Evolutionary conservation across 345 rosid species (phyloP).

Genomic region (Salix dunnii): DNA sequence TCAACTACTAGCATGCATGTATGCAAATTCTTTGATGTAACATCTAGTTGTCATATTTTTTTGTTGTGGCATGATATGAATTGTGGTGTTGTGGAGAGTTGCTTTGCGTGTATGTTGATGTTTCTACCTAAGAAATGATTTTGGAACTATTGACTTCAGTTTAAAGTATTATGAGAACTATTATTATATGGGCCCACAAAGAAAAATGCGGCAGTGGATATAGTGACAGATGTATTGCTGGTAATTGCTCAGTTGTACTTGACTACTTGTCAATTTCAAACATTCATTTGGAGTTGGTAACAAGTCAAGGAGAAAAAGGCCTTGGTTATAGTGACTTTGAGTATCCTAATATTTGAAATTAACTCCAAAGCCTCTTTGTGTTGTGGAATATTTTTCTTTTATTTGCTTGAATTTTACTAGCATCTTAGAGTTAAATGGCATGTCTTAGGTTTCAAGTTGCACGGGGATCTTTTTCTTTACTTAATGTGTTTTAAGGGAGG

Average conservation of each 20-base stretch:
- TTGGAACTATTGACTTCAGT: not conserved
- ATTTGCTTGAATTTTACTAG: not conserved
- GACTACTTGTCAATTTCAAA: not conserved
- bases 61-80: not conserved
- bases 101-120: not conserved
- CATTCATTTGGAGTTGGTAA: not conserved
- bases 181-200: not conserved
- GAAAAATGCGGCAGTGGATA: not conserved
- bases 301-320: not conserved
- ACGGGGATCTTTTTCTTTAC: not conserved
- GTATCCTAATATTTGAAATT: not conserved
- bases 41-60: conserved; percentile 4
- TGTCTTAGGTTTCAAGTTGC: not conserved
- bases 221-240: not conserved
- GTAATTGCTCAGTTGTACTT: not conserved
- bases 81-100: not conserved
- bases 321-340: not conserved
- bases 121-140: not conserved
- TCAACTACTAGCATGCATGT: conserved; percentile 44
- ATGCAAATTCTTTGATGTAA: conserved; percentile 24
- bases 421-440: not conserved
- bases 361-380: not conserved
- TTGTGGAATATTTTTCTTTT: not conserved
- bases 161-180: not conserved
- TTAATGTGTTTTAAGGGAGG: not conserved